Percentiles rank a stretch among this genome's conserved stretches.
These are phyloP conservation scores for Lasiodiplodia citricola DNA, from an alignment of 2,329 filamentous ascomycete species.

Conservation along the genomic window DNA sequence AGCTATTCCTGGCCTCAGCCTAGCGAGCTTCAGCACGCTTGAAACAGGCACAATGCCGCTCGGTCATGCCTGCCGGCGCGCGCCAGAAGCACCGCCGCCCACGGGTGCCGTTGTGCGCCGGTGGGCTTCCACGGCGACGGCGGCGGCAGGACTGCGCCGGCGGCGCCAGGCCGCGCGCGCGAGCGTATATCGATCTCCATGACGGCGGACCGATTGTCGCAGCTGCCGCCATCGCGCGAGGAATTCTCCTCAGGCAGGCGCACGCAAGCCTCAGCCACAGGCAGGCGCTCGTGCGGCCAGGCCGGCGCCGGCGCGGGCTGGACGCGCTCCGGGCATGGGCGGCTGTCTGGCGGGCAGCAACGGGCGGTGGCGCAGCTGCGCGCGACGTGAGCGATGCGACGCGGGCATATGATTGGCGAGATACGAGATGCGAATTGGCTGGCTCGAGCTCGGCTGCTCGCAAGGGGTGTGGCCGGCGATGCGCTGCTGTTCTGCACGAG, in stretches of 20 bases:
- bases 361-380: constrained; percentile 21
- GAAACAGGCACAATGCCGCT: constrained; percentile 22
- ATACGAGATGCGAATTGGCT: constrained; percentile 22
- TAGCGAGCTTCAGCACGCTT: constrained; percentile 23
- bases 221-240: constrained; percentile 9
- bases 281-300: constrained; percentile 18
- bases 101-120: constrained; percentile 16
- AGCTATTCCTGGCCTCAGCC: constrained; percentile 18
- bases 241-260: constrained; percentile 16
- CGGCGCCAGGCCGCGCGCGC: not conserved
- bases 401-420: constrained; percentile 18
- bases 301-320: constrained; percentile 10
- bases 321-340: constrained; percentile 3
- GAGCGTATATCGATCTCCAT: constrained; percentile 13
- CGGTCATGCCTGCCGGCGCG: constrained; percentile 14
- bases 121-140: not conserved
- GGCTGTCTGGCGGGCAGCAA: constrained; percentile 8
- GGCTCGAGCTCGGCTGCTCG: constrained; percentile 22
- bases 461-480: constrained; percentile 9
- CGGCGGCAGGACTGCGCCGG: not conserved
- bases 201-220: constrained; percentile 13
- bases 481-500: not conserved
- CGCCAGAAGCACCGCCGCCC: constrained; percentile 3
- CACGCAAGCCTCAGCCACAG: constrained; percentile 20
- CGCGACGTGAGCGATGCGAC: constrained; percentile 12